phyloP scores from a whole-genome alignment of 2,329 filamentous ascomycete species.

The Dichotomopilus funicola region DNA sequence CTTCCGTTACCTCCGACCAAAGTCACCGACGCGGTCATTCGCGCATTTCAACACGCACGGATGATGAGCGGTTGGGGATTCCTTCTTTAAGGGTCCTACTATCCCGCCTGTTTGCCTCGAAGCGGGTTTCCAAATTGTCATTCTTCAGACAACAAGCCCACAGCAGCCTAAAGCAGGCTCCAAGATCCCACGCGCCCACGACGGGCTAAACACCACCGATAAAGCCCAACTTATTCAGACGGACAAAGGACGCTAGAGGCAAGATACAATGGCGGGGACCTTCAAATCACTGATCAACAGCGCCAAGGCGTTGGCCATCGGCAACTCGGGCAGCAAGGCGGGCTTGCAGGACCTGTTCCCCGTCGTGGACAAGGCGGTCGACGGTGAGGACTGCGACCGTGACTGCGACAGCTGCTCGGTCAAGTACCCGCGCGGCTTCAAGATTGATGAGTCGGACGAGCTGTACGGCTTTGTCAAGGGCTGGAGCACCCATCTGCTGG shows the following conservation, averaged over 20 bases:
- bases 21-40: constrained; percentile 8
- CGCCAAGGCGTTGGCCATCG: constrained; percentile 24
- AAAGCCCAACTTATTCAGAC: not conserved
- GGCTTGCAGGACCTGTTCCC: constrained; percentile 56
- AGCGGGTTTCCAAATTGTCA: not conserved
- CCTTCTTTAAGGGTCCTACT: constrained; percentile 1
- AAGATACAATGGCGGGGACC: constrained; percentile 11
- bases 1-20: constrained; percentile 11
- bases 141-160: not conserved
- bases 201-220: not conserved
- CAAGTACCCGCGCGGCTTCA: constrained; percentile 64
- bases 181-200: not conserved
- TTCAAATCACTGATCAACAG: constrained; percentile 23
- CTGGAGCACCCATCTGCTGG: constrained; percentile 83
- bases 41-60: not conserved
- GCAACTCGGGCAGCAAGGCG: constrained; percentile 23
- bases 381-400: constrained; percentile 82
- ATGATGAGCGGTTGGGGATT: not conserved
- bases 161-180: not conserved
- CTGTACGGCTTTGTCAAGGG: constrained; percentile 81
- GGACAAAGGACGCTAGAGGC: not conserved
- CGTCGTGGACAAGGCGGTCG: constrained; percentile 64
- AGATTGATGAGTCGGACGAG: constrained; percentile 69
- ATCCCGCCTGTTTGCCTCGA: not conserved
- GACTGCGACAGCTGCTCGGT: constrained; percentile 80